Conservation (phyloP, 257 asterid species). For the Mitragyna speciosa region DNA sequence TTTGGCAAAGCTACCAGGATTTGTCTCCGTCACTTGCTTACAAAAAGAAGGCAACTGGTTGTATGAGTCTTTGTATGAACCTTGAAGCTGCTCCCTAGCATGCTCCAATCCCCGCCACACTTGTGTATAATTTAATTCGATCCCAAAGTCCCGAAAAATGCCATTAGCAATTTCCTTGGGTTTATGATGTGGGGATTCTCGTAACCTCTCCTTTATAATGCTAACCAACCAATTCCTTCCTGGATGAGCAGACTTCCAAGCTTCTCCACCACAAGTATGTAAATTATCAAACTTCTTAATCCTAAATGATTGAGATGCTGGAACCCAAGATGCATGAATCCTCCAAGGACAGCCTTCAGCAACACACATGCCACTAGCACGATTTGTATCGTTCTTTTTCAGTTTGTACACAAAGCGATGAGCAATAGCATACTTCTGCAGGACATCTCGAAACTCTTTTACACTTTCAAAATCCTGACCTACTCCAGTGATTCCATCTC, state of each 20-base stretch:
- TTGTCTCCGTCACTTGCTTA: constrained; percentile 55
- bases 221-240: constrained; percentile 78
- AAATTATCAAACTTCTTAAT: constrained; percentile 62
- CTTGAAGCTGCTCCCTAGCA: constrained; percentile 83
- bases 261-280: constrained; percentile 76
- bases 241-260: constrained; percentile 83
- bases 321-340: constrained; percentile 83
- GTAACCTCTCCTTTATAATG: constrained; percentile 70
- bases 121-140: constrained; percentile 63
- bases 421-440: constrained; percentile 83
- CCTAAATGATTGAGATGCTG: constrained; percentile 57
- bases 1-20: constrained; percentile 67
- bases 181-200: constrained; percentile 76
- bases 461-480: constrained; percentile 81
- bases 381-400: constrained; percentile 68
- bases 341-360: constrained; percentile 85
- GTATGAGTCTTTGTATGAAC: constrained; percentile 72
- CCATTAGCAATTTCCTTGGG: constrained; percentile 73
- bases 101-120: constrained; percentile 78
- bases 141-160: constrained; percentile 77
- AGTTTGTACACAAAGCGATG: constrained; percentile 71
- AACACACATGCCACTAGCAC: constrained; percentile 78
- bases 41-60: constrained; percentile 73
- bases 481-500: constrained; percentile 67
- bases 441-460: constrained; percentile 76